phyloP scores from a whole-genome alignment of 805 yeast species.

The Barnettozyma populi region DNA sequence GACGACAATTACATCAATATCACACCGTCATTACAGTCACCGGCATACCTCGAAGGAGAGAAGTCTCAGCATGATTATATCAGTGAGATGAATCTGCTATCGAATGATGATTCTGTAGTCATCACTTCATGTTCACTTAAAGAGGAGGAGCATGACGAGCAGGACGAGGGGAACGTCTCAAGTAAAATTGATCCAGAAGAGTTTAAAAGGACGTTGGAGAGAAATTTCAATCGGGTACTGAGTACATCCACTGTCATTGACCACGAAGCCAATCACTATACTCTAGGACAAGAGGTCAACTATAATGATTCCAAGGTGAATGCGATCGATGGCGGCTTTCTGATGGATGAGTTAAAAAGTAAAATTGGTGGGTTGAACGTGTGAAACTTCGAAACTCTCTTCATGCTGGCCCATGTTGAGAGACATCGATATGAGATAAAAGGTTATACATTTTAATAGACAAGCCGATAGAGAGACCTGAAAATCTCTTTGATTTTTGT shows the following conservation, averaged over 20 bases:
- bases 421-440: background rate
- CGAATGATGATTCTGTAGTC: constrained; percentile 24
- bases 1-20: constrained; percentile 19
- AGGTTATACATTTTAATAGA: background rate
- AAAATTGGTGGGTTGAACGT: constrained; percentile 6
- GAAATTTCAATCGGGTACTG: constrained; percentile 14
- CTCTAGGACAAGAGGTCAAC: constrained; percentile 2
- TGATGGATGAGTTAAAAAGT: constrained; percentile 17
- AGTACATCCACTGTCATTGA: constrained; percentile 4
- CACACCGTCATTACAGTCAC: constrained; percentile 7
- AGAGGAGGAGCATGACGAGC: constrained; percentile 4
- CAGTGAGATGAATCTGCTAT: constrained; percentile 12
- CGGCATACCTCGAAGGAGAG: constrained; percentile 1
- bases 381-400: constrained; percentile 5
- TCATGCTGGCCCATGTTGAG: constrained; percentile 8
- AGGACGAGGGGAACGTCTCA: background rate
- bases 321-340: constrained; percentile 6
- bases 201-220: constrained; percentile 18
- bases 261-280: background rate
- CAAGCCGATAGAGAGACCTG: background rate
- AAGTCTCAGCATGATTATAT: constrained; percentile 14
- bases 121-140: constrained; percentile 13
- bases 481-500: background rate
- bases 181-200: constrained; percentile 12
- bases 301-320: constrained; percentile 12